These are phyloP conservation scores for Dendrobium catenatum DNA, from an alignment of 106 monocot genomes.

Conservation along the genomic window DNA sequence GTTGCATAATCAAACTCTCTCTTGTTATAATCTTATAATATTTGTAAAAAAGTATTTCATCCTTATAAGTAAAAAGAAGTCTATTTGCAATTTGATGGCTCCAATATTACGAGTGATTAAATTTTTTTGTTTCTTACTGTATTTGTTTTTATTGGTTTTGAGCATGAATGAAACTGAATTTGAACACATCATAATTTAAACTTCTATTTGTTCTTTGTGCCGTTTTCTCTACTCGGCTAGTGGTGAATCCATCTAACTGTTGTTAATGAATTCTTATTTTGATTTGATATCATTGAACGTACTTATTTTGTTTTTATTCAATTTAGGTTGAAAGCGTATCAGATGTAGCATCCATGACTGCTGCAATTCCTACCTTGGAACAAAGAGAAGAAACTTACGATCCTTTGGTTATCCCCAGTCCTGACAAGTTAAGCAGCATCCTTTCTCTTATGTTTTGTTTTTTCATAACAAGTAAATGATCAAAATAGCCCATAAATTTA, in stretches of 20 bases:
- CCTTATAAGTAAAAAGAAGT: background rate
- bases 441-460: background rate
- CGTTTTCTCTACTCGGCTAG: too few relatives aligned
- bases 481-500: background rate
- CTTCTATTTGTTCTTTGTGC: too few relatives aligned
- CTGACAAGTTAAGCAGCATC: slow-evolving; percentile 49
- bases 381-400: slow-evolving; percentile 71
- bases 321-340: slow-evolving; percentile 52
- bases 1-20: too few relatives aligned
- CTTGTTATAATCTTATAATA: too few relatives aligned
- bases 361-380: slow-evolving; percentile 37
- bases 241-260: background rate
- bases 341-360: slow-evolving; percentile 49
- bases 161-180: too few relatives aligned
- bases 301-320: background rate
- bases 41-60: background rate
- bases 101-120: too few relatives aligned
- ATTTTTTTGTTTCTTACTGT: too few relatives aligned
- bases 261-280: background rate
- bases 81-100: too few relatives aligned
- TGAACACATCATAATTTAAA: too few relatives aligned
- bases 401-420: slow-evolving; percentile 70
- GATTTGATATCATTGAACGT: background rate
- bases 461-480: too few relatives aligned
- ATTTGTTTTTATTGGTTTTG: too few relatives aligned